Conservation (phyloP, 805 yeast species). For the Yarrowia osloensis region DNA sequence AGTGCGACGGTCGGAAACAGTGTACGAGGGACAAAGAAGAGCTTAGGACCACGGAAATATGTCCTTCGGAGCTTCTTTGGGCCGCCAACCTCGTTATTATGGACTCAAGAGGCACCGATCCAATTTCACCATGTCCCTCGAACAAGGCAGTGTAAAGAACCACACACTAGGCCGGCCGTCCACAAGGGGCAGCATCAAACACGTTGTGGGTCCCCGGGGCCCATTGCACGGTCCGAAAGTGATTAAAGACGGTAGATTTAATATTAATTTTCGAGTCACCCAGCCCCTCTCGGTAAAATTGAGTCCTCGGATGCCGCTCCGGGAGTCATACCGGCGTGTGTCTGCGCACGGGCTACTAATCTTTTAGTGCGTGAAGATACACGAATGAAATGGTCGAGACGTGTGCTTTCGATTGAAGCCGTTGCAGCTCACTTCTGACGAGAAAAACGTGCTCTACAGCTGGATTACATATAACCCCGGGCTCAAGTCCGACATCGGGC, state of each 20-base stretch:
- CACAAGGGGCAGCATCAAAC: background rate
- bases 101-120: background rate
- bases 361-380: too few relatives aligned
- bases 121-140: background rate
- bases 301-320: background rate
- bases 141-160: background rate
- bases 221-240: background rate
- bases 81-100: background rate
- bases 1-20: too few relatives aligned
- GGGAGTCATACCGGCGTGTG: too few relatives aligned
- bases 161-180: background rate
- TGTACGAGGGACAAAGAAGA: background rate
- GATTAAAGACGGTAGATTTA: background rate
- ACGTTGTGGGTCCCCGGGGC: background rate
- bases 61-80: background rate
- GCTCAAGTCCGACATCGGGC: background rate
- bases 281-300: background rate
- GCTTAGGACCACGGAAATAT: too few relatives aligned
- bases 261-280: background rate
- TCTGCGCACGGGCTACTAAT: too few relatives aligned
- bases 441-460: too few relatives aligned
- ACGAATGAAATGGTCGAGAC: too few relatives aligned
- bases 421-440: too few relatives aligned
- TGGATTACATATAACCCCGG: too few relatives aligned
- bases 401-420: background rate